Conservation (phyloP, 2,329 filamentous ascomycete species). For the Colletotrichum musae region DNA sequence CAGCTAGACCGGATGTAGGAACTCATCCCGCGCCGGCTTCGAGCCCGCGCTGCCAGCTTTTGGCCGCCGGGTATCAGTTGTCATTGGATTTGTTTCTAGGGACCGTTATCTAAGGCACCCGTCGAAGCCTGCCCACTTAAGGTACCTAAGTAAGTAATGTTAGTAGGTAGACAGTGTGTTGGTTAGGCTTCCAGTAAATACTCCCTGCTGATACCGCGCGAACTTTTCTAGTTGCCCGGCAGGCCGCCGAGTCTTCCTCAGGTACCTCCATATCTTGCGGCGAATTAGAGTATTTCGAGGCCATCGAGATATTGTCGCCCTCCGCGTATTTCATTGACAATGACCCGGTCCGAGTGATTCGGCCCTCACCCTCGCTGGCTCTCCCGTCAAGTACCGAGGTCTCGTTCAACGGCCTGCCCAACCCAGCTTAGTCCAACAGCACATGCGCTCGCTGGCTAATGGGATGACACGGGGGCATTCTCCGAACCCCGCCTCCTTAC, state of each 20-base stretch:
- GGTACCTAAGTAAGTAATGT: too few relatives aligned
- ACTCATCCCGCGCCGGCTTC: conserved; percentile 25
- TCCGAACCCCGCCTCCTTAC: too few relatives aligned
- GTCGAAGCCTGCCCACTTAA: neutral
- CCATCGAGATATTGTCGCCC: neutral
- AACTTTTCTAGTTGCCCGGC: too few relatives aligned
- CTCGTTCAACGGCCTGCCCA: conserved; percentile 1
- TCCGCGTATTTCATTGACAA: neutral
- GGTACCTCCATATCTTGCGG: too few relatives aligned
- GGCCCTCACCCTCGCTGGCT: neutral
- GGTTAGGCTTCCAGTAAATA: too few relatives aligned
- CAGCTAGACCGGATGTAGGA: conserved; percentile 24
- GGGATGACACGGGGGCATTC: too few relatives aligned
- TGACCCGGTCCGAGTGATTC: neutral
- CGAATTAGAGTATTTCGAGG: too few relatives aligned
- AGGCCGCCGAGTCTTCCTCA: too few relatives aligned
- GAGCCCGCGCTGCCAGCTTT: conserved; percentile 12
- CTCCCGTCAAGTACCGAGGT: conserved; percentile 8
- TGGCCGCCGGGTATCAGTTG: conserved; percentile 38
- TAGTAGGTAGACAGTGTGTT: too few relatives aligned
- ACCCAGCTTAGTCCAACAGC: conserved; percentile 4
- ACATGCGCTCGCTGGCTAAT: too few relatives aligned
- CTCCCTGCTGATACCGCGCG: too few relatives aligned
- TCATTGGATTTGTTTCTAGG: neutral
- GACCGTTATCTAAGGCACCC: conserved; percentile 3